phyloP scores from a whole-genome alignment of 495 filamentous ascomycete species.

The Penicillium canescens region DNA sequence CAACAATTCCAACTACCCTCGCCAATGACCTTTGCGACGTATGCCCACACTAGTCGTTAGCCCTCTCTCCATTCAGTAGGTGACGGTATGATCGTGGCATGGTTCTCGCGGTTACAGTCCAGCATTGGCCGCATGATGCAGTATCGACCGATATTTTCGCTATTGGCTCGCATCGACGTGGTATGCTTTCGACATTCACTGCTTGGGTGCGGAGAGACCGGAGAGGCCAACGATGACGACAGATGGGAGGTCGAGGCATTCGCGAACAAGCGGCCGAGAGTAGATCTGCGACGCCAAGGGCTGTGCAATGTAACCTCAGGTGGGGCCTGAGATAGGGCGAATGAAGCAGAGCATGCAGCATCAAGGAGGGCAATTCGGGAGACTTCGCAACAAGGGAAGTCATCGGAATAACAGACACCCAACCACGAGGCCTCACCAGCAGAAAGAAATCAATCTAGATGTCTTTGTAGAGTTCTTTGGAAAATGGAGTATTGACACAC shows the following conservation, averaged over 20 bases:
- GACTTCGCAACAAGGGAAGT: neutral
- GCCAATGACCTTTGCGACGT: neutral
- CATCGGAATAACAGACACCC: neutral
- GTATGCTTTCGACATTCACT: neutral
- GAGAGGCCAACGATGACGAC: constrained; percentile 10
- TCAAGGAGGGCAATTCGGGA: neutral
- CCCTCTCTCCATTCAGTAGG: neutral
- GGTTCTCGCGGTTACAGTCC: neutral
- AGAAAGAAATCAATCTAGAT: constrained; percentile 3
- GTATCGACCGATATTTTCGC: constrained; percentile 7
- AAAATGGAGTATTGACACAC: neutral
- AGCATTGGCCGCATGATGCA: neutral
- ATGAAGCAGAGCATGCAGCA: neutral
- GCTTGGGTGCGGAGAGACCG: neutral
- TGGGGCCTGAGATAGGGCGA: neutral
- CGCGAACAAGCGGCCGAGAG: constrained; percentile 1
- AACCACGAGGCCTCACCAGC: too few species aligned
- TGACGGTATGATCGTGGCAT: neutral
- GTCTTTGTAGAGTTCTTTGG: neutral
- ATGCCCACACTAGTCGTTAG: neutral
- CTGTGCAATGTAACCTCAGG: constrained; percentile 4
- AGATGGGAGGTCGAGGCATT: neutral
- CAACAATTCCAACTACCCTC: neutral
- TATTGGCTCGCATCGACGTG: constrained; percentile 4
- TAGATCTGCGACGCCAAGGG: neutral